phyloP scores from a whole-genome alignment of 2,329 filamentous ascomycete genomes.

The Berkeleyomyces rouxiae region DNA sequence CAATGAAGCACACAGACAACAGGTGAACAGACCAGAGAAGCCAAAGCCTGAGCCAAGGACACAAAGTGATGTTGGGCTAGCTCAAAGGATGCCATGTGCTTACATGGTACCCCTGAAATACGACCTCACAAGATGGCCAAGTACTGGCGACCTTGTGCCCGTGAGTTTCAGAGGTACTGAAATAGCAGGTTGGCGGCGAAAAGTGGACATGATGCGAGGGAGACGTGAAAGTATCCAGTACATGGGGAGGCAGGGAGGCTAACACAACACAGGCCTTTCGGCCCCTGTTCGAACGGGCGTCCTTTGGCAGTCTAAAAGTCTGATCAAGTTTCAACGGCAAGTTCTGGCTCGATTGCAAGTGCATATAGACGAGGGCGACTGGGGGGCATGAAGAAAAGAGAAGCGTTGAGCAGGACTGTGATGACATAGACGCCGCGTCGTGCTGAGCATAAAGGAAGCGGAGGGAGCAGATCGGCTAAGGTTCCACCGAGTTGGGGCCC shows the following conservation, averaged over 20 bases:
- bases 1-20: neutral
- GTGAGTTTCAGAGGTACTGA: neutral
- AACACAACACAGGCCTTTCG: neutral
- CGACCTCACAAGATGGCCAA: neutral
- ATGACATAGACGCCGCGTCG: no score
- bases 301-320: neutral
- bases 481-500: neutral
- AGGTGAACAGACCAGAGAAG: neutral
- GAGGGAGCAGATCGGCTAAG: neutral
- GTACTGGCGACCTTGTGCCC: neutral
- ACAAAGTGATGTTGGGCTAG: neutral
- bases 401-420: no score
- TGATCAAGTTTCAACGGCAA: neutral
- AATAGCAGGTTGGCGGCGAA: neutral
- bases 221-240: neutral
- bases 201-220: neutral
- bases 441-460: neutral
- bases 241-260: neutral
- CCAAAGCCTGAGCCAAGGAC: neutral
- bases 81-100: neutral
- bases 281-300: neutral
- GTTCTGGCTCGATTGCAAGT: neutral
- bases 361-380: no score
- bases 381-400: no score
- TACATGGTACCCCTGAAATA: slow-evolving; percentile 7